These are phyloP conservation scores for Aureobasidium mangrovei DNA, from an alignment of 2,329 filamentous ascomycete species.

Conservation along the genomic window DNA sequence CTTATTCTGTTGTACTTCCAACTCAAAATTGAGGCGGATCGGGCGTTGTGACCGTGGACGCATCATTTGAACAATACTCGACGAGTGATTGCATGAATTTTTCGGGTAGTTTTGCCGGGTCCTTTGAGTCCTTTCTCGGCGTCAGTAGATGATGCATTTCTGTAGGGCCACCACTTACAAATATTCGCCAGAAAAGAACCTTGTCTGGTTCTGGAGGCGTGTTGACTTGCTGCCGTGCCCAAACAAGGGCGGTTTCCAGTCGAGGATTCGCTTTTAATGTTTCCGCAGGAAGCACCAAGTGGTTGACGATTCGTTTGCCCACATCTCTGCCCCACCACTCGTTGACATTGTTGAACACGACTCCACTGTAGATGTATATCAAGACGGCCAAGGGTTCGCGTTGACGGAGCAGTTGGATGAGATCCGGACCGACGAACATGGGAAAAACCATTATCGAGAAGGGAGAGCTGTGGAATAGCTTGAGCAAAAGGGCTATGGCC, in stretches of 20 bases:
- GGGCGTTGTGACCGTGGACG: no score
- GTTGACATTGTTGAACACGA: neutral
- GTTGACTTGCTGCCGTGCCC: slow-evolving; percentile 2
- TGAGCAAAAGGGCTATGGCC: neutral
- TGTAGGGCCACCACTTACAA: neutral
- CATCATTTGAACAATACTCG: no score
- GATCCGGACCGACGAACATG: slow-evolving; percentile 4
- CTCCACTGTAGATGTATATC: slow-evolving; percentile 5
- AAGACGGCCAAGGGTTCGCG: neutral
- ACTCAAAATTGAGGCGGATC: no score
- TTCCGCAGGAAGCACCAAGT: neutral
- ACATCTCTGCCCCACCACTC: slow-evolving; percentile 3
- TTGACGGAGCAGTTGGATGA: neutral
- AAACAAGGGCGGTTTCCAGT: neutral
- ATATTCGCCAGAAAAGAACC: neutral
- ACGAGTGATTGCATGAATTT: no score
- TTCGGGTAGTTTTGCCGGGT: neutral
- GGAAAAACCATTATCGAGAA: neutral
- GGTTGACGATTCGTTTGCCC: neutral
- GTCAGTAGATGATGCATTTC: neutral
- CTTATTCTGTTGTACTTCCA: no score
- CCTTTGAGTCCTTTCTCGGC: neutral
- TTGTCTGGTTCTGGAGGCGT: neutral
- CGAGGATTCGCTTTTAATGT: neutral
- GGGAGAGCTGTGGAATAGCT: neutral